Evolutionary conservation across 345 rosid genomes (phyloP), one percentile per base, ranked within the genome.

Genomic region (Lumnitzera racemosa): DNA sequence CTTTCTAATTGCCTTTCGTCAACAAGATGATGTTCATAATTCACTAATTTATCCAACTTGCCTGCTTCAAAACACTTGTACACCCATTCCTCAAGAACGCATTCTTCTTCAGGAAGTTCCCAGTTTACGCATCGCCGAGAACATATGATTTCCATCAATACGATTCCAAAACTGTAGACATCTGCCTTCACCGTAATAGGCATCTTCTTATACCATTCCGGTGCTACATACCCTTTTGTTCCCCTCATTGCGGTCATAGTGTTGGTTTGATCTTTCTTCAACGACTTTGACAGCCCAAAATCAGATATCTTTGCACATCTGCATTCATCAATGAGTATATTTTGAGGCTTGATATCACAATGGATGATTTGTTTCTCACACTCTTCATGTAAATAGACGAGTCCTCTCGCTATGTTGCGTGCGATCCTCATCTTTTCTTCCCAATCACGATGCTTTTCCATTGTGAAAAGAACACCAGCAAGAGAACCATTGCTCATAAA

Each of bases 191-290:
- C 59, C 0, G 64, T 57, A 12, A 63, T 27, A 0, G 56, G 68
- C 5, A 54, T n/a, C 2, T 61, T 68, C 57, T 49, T 55, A 15
- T 68, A 62, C 74, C 80, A 72, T 51, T 68, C 76, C 0, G 72
- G 71, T 1, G 76, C 80, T 9, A 75, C 58, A 4, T 79, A 78
- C 14, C 78, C 80, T 24, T 70, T 65, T 1, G 75, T 75, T 15
- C 80, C 83, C 58, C 74, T 59, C 2, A 70, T 52, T 4, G 36
- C 36, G 0, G 70, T 72, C 46, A 47, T 55, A 10, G 80, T 72
- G 23, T 53, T 65, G 41, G 74, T 69, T 51, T 72, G 69, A 23
- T 69, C 69, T 10, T 65, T 69, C 59, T 60, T 76, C 69, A 69
- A 15, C 58, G 68, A 46, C 63, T 76, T 72, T 29, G 76, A 72